Conservation (phyloP, 2,329 filamentous ascomycete species). For the Ceratocystis lukuohia region DNA sequence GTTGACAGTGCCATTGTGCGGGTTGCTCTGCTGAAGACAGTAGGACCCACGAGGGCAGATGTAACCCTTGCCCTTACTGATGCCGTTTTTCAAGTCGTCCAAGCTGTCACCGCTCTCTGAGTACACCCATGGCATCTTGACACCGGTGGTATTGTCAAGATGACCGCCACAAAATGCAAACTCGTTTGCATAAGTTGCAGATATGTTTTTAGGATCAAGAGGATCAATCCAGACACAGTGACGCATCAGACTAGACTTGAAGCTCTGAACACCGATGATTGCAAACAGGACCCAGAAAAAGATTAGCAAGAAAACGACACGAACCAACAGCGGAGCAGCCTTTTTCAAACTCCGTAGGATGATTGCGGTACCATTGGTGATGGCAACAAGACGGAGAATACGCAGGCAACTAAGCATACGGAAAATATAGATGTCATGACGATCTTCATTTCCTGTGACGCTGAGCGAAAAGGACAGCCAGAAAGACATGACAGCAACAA, state of each 20-base stretch:
- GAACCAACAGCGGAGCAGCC: slow-evolving; percentile 76
- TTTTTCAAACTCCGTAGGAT: slow-evolving; percentile 93
- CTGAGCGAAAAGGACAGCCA: slow-evolving; percentile 79
- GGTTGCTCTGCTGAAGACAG: slow-evolving; percentile 67
- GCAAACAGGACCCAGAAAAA: slow-evolving; percentile 98
- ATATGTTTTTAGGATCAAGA: slow-evolving; percentile 38
- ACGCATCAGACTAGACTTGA: slow-evolving; percentile 68
- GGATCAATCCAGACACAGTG: slow-evolving; percentile 69
- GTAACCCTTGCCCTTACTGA: slow-evolving; percentile 60
- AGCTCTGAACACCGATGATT: slow-evolving; percentile 92
- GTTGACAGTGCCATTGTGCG: slow-evolving; percentile 72
- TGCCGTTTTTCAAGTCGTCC: slow-evolving; percentile 37
- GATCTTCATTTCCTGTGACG: slow-evolving; percentile 53
- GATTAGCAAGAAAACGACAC: slow-evolving; percentile 83
- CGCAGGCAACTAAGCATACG: slow-evolving; percentile 93
- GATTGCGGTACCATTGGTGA: slow-evolving; percentile 89
- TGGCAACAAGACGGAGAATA: slow-evolving; percentile 75
- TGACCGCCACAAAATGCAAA: slow-evolving; percentile 81
- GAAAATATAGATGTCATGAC: slow-evolving; percentile 71
- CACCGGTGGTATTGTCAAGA: slow-evolving; percentile 46
- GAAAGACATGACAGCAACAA: slow-evolving; percentile 84
- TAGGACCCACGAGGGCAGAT: slow-evolving; percentile 72
- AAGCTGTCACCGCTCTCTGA: slow-evolving; percentile 28
- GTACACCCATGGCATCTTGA: slow-evolving; percentile 53
- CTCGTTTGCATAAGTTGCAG: slow-evolving; percentile 45